Base-by-base conservation (phyloP, 305 asterid species). In the Plantago coronopus region DNA sequence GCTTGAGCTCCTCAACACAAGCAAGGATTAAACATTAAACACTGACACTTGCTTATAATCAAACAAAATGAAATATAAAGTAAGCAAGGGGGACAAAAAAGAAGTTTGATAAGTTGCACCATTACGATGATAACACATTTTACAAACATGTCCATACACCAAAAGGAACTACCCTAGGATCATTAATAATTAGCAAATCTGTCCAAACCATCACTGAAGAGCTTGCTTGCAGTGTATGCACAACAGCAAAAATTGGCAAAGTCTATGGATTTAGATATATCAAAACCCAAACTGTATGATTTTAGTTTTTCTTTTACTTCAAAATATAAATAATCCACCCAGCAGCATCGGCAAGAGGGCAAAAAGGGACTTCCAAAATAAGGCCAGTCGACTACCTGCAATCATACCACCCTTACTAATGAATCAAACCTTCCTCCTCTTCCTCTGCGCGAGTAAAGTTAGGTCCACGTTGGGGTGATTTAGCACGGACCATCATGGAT, bases 401-500 rank as follows among this genome's bases (percentile, higher is more conserved):
- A 29, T 54, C 45, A 46, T 15, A 55, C 51, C 34, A 55, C 50
- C 59, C 27, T n/a, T 22, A 66, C 56, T 11, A 43, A 9, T 18
- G 12, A 10, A 53, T 25, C 31, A 12, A 13, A 25, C 69, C 65
- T 4, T 67, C 65, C 64, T 69, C 78, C 27, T 54, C 78, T 4
- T 59, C 71, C 13, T 64, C 68, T 22, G 58, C 48, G 49, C 9
- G 2, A 51, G 59, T 65, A 19, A 48, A 48, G 25, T 44, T 25
- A 0, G 48, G 17, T 68, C 34, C 7, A 22, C 1, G 57, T 51
- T 2, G 58, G 8, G 18, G 57, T 50, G 22, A 50, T 50, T 31
- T 27, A 18, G 20, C 58, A 31, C 58, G 25, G 48, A 58, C 66
- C 79, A 79, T 69, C 79, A 73, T 78, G 44, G 69, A 29, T 56